Evolutionary conservation across 169 alveolate species (phyloP).

Genomic region (Plasmodium knowlesi): DNA sequence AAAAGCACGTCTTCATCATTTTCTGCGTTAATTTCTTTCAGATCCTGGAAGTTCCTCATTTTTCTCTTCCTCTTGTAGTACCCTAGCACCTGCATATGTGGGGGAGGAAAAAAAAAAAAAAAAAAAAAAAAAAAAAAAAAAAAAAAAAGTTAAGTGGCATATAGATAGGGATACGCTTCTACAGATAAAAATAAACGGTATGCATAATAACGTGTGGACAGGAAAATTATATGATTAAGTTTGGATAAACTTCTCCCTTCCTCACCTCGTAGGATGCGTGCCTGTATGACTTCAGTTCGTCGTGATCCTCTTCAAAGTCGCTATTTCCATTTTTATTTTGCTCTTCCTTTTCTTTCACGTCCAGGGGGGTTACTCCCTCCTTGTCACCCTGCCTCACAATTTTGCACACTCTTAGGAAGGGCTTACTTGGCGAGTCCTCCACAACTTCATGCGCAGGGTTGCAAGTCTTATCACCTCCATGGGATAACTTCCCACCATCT

Average conservation of each 20-base stretch:
- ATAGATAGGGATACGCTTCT: neutral
- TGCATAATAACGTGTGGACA: neutral
- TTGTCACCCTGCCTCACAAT: neutral
- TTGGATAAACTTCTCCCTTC: neutral
- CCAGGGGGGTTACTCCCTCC: neutral
- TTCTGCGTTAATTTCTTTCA: conserved; percentile 16
- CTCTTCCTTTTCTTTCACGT: neutral
- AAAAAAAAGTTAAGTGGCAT: too few species aligned
- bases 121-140: neutral
- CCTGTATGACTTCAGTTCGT: conserved; percentile 35
- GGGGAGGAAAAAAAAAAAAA: neutral
- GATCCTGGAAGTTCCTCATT: conserved; percentile 12
- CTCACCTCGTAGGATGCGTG: conserved; percentile 73
- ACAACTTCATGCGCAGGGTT: neutral
- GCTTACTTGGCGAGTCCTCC: neutral
- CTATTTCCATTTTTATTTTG: neutral
- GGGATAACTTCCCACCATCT: neutral
- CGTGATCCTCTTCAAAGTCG: neutral
- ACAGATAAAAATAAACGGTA: neutral
- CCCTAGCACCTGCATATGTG: conserved; percentile 48
- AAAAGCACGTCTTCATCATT: conserved; percentile 5
- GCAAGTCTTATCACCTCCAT: neutral
- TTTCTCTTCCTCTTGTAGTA: conserved; percentile 62
- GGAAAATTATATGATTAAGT: neutral
- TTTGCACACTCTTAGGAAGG: neutral